These are phyloP conservation scores for Coniella lustricola DNA, from an alignment of 2,329 filamentous ascomycete genomes.

Conservation along the genomic window DNA sequence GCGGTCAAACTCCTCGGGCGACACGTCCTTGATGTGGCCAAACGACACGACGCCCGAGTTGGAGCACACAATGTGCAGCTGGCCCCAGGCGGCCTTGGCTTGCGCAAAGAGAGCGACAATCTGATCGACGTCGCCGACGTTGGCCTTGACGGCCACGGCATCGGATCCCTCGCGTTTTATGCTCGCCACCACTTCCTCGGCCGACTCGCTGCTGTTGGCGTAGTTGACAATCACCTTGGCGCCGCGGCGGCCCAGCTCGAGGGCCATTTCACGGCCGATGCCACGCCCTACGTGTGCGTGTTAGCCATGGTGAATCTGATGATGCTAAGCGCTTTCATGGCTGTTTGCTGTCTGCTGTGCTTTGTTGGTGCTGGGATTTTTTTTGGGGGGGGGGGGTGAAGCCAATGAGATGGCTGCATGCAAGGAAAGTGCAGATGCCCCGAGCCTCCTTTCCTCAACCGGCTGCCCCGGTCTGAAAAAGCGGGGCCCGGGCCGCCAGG, in stretches of 20 bases:
- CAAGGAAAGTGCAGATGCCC: no score
- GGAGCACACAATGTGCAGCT: constrained; percentile 63
- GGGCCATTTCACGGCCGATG: constrained; percentile 60
- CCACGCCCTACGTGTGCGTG: constrained; percentile 42
- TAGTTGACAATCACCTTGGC: constrained; percentile 63
- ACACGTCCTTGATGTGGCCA: constrained; percentile 61
- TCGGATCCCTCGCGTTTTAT: constrained; percentile 60
- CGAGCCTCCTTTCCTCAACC: no score
- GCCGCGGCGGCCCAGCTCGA: constrained; percentile 57
- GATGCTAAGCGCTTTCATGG: no score
- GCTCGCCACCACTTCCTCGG: constrained; percentile 56
- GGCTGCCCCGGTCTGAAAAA: not conserved
- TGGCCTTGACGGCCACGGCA: constrained; percentile 60
- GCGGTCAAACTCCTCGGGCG: constrained; percentile 64
- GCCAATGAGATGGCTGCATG: no score
- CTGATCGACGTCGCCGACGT: constrained; percentile 57
- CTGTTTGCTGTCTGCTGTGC: no score
- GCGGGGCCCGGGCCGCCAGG: not conserved
- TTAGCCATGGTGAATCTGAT: no score
- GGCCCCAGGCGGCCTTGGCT: constrained; percentile 56
- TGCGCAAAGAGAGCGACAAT: constrained; percentile 57
- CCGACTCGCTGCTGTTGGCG: constrained; percentile 56
- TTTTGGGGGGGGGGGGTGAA: no score
- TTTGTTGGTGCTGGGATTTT: no score
- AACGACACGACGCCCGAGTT: constrained; percentile 64